phyloP scores from a whole-genome alignment of 306 rosid genomes.

The Trifolium fragiferum region DNA sequence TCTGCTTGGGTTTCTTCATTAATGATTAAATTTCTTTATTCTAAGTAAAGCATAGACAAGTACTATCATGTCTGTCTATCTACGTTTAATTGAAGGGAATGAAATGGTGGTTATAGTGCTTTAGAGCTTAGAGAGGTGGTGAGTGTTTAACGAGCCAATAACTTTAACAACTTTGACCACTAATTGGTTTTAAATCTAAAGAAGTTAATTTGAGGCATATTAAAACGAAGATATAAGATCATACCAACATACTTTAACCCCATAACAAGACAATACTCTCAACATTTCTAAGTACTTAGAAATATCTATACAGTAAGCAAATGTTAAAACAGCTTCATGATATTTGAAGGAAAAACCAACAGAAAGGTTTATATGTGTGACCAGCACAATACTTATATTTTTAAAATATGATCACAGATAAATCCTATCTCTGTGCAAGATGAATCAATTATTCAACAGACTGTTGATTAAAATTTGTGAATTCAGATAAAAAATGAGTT shows the following conservation, averaged over 20 bases:
- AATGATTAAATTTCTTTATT: background rate
- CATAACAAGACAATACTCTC: background rate
- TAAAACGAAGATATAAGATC: background rate
- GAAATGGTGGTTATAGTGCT: background rate
- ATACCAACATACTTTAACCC: background rate
- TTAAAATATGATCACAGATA: background rate
- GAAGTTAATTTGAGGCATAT: background rate
- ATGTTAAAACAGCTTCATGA: background rate
- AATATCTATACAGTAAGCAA: background rate
- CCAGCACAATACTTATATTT: background rate
- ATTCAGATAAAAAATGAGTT: background rate
- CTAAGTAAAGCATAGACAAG: background rate
- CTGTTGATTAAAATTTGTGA: background rate
- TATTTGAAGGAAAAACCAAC: background rate
- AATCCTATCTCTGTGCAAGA: background rate
- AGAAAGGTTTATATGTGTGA: background rate
- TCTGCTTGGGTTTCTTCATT: background rate
- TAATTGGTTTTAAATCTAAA: background rate
- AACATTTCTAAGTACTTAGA: too few relatives aligned
- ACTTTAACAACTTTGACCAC: background rate
- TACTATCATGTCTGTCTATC: background rate
- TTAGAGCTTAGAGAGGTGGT: background rate
- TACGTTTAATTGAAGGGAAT: background rate
- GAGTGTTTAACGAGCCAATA: background rate
- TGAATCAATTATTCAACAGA: background rate